These are phyloP conservation scores for Aspergillus sp. DNA, from an alignment of 2,329 filamentous ascomycete genomes.

Conservation along the genomic window DNA sequence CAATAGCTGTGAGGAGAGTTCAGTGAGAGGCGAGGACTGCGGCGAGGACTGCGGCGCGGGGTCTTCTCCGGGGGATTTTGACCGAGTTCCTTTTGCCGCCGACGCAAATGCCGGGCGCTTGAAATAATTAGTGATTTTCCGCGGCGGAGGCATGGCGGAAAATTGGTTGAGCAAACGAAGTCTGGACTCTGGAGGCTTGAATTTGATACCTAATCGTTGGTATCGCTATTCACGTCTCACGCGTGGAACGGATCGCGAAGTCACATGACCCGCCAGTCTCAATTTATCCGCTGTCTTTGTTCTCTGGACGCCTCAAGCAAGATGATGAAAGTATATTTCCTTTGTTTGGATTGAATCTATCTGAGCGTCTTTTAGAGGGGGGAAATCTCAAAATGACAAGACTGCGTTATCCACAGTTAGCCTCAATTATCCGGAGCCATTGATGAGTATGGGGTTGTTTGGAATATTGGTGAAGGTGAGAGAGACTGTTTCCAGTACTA, in stretches of 20 bases:
- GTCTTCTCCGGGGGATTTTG: slow-evolving; percentile 6
- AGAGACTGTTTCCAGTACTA: not conserved
- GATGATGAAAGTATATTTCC: not conserved
- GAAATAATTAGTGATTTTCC: slow-evolving; percentile 50
- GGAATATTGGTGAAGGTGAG: not conserved
- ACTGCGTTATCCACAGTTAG: not conserved
- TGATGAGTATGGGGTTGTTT: not conserved
- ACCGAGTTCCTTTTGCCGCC: not conserved
- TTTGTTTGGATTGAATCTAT: too few species aligned
- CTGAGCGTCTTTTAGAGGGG: too few species aligned
- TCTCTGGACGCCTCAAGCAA: too few species aligned
- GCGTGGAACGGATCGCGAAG: slow-evolving; percentile 18
- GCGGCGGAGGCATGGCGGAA: slow-evolving; percentile 26
- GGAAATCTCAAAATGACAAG: too few species aligned
- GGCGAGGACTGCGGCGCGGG: slow-evolving; percentile 28
- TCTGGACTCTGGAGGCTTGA: not conserved
- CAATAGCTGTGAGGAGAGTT: slow-evolving; percentile 25
- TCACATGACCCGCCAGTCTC: slow-evolving; percentile 14
- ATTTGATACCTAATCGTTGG: not conserved
- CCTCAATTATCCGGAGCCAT: not conserved
- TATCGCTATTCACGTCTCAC: slow-evolving; percentile 9
- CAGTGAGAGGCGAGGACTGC: slow-evolving; percentile 28
- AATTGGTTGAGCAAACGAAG: not conserved
- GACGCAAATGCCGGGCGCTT: slow-evolving; percentile 32
- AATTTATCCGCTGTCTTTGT: not conserved